Evolutionary conservation across 495 filamentous ascomycete species (phyloP), one percentile per base, ranked within the genome.

Genomic region (Penicillium soppii): DNA sequence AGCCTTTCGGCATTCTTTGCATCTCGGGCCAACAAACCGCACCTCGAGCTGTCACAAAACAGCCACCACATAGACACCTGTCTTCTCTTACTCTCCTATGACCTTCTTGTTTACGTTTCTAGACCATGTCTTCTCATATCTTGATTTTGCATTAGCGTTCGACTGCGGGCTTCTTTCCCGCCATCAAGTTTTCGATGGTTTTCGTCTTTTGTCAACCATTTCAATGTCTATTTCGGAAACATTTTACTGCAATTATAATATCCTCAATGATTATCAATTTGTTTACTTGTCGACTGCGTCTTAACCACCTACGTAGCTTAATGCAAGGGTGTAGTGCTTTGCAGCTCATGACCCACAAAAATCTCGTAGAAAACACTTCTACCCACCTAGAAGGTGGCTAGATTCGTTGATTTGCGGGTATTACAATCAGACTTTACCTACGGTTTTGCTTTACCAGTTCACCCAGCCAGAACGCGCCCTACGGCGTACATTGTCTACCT

Each of bases 11-110:
- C 13, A 16, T 9, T 29, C 23, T 26, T n/a, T 23, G 19, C 20
- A 40, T 22, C 37, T 40, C 19, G 19, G 37, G 19, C 7, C 17
- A 22, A n/a, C n/a, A n/a, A 9, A 27, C 4, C 25, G 8, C 29
- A 3, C 29, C 29, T 12, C 13, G 29, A 32, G 29, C 29, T 32
- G 8, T 32, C 29, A 15, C 39, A 16, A 43, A 50, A 32, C 43
- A 51, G 49, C 46, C 48, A 15, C 39, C 25, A 43, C 54, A 32
- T 47, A 51, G 49, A 49, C 48, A 29, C 39, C 33, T 16, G 30
- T 30, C 47, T 50, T 35, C 42, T 39, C 36, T 21, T 47, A n/a
- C n/a, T 48, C 43, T 9, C 22, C 21, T 56, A 32, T 49, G 46
- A 40, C 35, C 46, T 51, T 54, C 32, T n/a, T 25, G 22, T 12